Conservation (phyloP, 768 basidiomycete species). For the Postia placenta region DNA sequence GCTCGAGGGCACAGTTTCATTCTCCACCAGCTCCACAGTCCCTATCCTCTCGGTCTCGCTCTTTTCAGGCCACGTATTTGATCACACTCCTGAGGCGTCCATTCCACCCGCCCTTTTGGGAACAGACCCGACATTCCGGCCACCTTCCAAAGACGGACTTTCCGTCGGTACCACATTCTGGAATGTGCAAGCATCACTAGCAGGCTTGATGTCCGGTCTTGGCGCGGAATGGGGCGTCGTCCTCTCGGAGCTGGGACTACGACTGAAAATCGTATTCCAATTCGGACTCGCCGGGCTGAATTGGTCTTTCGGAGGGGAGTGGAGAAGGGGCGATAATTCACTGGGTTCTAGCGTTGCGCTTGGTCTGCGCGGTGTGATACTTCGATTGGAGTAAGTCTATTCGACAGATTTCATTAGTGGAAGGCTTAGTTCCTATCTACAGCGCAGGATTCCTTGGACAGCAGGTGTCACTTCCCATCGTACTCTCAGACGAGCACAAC, state of each 20-base stretch:
- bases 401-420: background rate
- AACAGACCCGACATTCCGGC: conserved; percentile 3
- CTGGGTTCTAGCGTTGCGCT: conserved; percentile 40
- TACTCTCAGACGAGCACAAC: conserved; percentile 46
- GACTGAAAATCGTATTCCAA: conserved; percentile 45
- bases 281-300: conserved; percentile 39
- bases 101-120: conserved; percentile 6
- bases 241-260: conserved; percentile 49
- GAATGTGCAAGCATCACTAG: conserved; percentile 31
- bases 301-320: conserved; percentile 40
- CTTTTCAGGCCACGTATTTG: conserved; percentile 21
- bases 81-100: conserved; percentile 22
- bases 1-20: conserved; percentile 38
- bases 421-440: conserved; percentile 4
- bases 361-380: conserved; percentile 40
- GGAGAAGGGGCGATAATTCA: conserved; percentile 40
- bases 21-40: conserved; percentile 31
- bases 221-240: conserved; percentile 45
- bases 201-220: conserved; percentile 40
- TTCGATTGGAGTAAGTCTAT: conserved; percentile 50
- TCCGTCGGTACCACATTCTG: conserved; percentile 40
- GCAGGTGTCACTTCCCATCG: conserved; percentile 49
- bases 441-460: conserved; percentile 57
- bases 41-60: conserved; percentile 38
- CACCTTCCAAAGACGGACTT: conserved; percentile 48